Conservation (phyloP, 1,139 yeast genomes). For the Sugiyamaella japonica region DNA sequence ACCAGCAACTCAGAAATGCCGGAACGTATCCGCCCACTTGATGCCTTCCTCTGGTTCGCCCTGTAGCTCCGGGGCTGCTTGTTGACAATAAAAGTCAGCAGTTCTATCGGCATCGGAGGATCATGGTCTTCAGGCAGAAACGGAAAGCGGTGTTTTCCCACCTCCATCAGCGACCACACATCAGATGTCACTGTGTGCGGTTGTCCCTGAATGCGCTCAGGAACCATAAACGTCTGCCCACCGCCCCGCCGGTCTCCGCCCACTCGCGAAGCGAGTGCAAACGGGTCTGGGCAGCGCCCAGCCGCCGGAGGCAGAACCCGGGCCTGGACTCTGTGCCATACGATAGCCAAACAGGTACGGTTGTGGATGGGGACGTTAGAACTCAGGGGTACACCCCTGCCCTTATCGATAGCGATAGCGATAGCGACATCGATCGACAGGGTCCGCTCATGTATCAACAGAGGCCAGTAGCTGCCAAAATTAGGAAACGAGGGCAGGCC, state of each 20-base stretch:
- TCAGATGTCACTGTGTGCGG: slow-evolving; percentile 94
- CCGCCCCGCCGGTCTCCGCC: not conserved
- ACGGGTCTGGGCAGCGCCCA: not conserved
- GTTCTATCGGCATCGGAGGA: slow-evolving; percentile 78
- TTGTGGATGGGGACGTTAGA: too few relatives aligned
- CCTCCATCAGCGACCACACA: slow-evolving; percentile 94
- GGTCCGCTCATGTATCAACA: too few relatives aligned
- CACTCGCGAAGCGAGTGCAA: not conserved
- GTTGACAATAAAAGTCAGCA: slow-evolving; percentile 75
- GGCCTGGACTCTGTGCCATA: too few relatives aligned
- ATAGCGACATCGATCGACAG: too few relatives aligned
- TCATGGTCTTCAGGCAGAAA: slow-evolving; percentile 49
- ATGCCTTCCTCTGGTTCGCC: slow-evolving; percentile 80
- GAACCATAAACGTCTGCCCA: slow-evolving; percentile 67
- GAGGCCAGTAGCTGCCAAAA: too few relatives aligned
- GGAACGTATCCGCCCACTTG: slow-evolving; percentile 78
- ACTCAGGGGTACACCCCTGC: too few relatives aligned
- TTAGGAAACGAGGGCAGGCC: too few relatives aligned
- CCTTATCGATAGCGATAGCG: too few relatives aligned
- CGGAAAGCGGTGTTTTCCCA: slow-evolving; percentile 87
- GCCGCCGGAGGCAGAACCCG: not conserved
- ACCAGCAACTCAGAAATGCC: slow-evolving; percentile 79
- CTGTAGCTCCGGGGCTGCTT: slow-evolving; percentile 69
- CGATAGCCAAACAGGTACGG: too few relatives aligned
- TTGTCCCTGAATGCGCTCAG: slow-evolving; percentile 93